Base-by-base conservation (phyloP, 345 rosid genomes). In the Passiflora organensis region DNA sequence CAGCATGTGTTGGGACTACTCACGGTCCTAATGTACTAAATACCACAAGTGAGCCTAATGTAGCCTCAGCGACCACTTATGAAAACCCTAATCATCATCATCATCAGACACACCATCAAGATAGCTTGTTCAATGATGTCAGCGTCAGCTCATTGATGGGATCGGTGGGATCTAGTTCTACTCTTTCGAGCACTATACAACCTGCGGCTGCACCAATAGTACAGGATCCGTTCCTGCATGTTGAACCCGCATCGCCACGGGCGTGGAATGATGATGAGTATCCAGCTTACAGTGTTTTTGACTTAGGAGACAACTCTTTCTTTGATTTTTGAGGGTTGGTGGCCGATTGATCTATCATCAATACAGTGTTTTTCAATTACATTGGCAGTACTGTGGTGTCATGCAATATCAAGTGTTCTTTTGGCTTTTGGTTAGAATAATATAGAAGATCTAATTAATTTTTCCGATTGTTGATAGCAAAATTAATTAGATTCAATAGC, bases 181-280 rank as follows among this genome's bases (percentile, higher is more conserved):
- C 86, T 13, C 21, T 80, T 13, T 43, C 79, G 1, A n/a, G 54
- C 20, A 52, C 13, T 2, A 48, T 59, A 53, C 75, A 72, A 58
- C 53, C 73, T 32, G 46, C 56, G 4, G 66, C 65, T 62, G 62
- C 84, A 70, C 79, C 82, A 17, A 60, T 23, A 54, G 67, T 32
- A 23, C 49, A 52, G 49, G 83, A 76, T 74, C 85, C 85, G 15
- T 69, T 64, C 23, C 59, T 70, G 51, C 53, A 69, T 15, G 77
- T 67, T 14, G 79, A 71, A 17, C 76, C 75, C 6, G 82, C 83
- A 18, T 75, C 85, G 23, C 80, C 88, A 0, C 32, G 80, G 6
- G 55, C 78, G 24, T 85, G 96, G 96, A 72, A 70, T 20, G 96
- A 81, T 54, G 94, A 88, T 37, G 80, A 75, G 39, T 79, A 66